Evolutionary conservation across 192 early-diverging fungal genomes (phyloP).

Genomic region (Coemansia umbellata): DNA sequence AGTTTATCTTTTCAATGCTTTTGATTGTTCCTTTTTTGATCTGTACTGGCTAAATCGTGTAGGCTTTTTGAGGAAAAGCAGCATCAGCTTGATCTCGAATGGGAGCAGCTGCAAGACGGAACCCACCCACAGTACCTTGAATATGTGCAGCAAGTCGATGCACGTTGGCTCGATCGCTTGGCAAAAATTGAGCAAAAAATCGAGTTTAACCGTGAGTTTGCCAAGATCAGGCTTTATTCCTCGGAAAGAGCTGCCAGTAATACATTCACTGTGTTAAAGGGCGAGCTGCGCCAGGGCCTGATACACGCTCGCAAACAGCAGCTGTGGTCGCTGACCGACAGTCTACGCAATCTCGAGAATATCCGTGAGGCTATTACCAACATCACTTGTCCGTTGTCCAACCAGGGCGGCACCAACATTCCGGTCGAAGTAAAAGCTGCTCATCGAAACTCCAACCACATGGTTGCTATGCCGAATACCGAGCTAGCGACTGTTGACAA

Average conservation of each 20-base stretch:
- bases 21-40: background rate
- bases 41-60: background rate
- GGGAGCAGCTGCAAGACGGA: slow-evolving; percentile 35
- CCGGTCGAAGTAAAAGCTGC: slow-evolving; percentile 11
- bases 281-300: slow-evolving; percentile 34
- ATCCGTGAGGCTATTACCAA: slow-evolving; percentile 25
- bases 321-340: slow-evolving; percentile 39
- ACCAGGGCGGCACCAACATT: background rate
- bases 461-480: slow-evolving; percentile 26
- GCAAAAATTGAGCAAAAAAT: slow-evolving; percentile 28
- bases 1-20: background rate
- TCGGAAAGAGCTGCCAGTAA: slow-evolving; percentile 7
- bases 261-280: slow-evolving; percentile 17
- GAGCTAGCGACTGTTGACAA: slow-evolving; percentile 19
- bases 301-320: slow-evolving; percentile 24
- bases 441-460: slow-evolving; percentile 16
- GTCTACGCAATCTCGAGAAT: slow-evolving; percentile 31
- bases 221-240: slow-evolving; percentile 13
- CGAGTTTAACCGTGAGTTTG: slow-evolving; percentile 14
- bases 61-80: slow-evolving; percentile 41
- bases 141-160: slow-evolving; percentile 31
- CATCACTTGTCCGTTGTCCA: slow-evolving; percentile 27
- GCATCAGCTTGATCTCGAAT: slow-evolving; percentile 37
- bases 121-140: slow-evolving; percentile 42
- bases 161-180: slow-evolving; percentile 36